phyloP scores from a whole-genome alignment of 2,329 filamentous ascomycete genomes.

The Didymella exigua region DNA sequence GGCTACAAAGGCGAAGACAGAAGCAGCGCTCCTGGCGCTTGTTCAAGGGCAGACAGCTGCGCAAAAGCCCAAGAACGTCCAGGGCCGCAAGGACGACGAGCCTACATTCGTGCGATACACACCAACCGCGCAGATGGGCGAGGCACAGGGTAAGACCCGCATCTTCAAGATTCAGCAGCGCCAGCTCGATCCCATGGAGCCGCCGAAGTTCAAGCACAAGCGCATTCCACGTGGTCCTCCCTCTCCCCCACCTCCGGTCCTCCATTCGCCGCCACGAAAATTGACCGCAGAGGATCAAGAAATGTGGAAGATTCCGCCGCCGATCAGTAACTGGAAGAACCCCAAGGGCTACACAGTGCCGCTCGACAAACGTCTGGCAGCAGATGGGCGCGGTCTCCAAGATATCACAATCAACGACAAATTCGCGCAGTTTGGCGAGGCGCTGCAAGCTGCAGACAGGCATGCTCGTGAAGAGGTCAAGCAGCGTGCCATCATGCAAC shows the following conservation, averaged over 20 bases:
- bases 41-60: slow-evolving; percentile 86
- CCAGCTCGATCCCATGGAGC: slow-evolving; percentile 93
- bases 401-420: slow-evolving; percentile 98
- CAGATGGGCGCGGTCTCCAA: slow-evolving; percentile 88
- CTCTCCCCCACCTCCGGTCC: slow-evolving; percentile 88
- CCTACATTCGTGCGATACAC: slow-evolving; percentile 96
- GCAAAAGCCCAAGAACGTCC: slow-evolving; percentile 95
- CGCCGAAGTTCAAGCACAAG: slow-evolving; percentile 98
- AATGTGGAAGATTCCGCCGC: slow-evolving; percentile 89
- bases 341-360: slow-evolving; percentile 97
- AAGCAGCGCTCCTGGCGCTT: slow-evolving; percentile 79
- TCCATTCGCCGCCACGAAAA: slow-evolving; percentile 94
- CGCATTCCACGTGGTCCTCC: slow-evolving; percentile 94
- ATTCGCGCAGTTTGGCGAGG: slow-evolving; percentile 94
- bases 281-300: slow-evolving; percentile 97
- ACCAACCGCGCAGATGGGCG: slow-evolving; percentile 95
- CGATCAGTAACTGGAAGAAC: slow-evolving; percentile 99
- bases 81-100: slow-evolving; percentile 77
- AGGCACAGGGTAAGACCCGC: slow-evolving; percentile 81
- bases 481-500: slow-evolving; percentile 91
- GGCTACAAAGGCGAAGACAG: slow-evolving; percentile 84
- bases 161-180: slow-evolving; percentile 99
- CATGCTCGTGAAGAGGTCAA: slow-evolving; percentile 96
- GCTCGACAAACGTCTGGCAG: slow-evolving; percentile 91
- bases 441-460: slow-evolving; percentile 89